Evolutionary conservation across 202 grass and related monocot genomes (phyloP), one percentile per base, ranked within the genome.

Genomic region (Cymbopogon flexuosus): DNA sequence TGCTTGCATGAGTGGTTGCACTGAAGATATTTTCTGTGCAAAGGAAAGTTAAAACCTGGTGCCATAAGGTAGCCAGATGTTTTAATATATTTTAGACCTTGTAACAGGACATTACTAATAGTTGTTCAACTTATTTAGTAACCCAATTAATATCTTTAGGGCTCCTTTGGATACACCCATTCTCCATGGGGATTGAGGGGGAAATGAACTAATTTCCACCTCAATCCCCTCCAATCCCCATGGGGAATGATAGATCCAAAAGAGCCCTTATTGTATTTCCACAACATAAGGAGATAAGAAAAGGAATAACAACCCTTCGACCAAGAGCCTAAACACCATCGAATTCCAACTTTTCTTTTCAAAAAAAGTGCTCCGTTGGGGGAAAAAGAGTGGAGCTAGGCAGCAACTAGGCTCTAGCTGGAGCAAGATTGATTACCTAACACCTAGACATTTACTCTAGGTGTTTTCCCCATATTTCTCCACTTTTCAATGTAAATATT

Each of bases 21-120:
- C 31, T 33, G 31, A 33, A 3, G 4, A 33, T 3, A 33, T 3
- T 33, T 33, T 33, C 31, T 33, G 31, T 33, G 31, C 31, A 33
- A 4, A 33, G 2, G 31, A 33, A 33, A 33, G 31, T 33, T 33
- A 33, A 33, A 33, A 33, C 31, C 31, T 33, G 31, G 31, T 33
- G 31, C 31, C 31, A 33, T 68, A 59, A 31, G 5, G 65, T 24
- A 7, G 13, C 30, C 35, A 7, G 3, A 52, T 61, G 22, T 34
- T 51, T 70, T 46, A 40, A 10, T 35, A 13, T 60, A 16, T 73
- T 68, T 74, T n/a, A 22, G 59, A 54, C 18, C 18, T 43, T 61
- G 42, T 51, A 75, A 74, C 41, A 76, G 27, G 75, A 80, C 0
- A 37, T 43, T 83, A 33, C 70, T 29, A 37, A 10, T n/a, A 47